Percentiles rank a stretch among this genome's conserved stretches.
These are phyloP conservation scores for Obba rivulosa DNA, from an alignment of 768 basidiomycete species.

Conservation along the genomic window DNA sequence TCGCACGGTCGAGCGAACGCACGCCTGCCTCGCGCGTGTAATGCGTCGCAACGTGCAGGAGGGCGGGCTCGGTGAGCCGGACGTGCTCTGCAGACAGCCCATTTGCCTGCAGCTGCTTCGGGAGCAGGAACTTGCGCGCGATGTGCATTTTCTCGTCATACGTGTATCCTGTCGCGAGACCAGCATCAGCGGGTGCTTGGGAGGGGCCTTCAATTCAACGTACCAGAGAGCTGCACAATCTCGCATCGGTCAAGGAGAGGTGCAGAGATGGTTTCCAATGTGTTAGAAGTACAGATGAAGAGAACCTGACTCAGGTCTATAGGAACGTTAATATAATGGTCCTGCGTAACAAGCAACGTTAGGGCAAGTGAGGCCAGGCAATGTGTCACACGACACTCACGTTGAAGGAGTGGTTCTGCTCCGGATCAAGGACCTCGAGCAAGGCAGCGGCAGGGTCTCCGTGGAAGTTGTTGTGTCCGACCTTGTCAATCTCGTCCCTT, in stretches of 20 bases:
- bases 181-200: not conserved
- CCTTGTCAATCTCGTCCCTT: conserved; percentile 90
- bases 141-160: conserved; percentile 91
- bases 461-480: conserved; percentile 82
- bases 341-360: conserved; percentile 36
- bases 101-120: conserved; percentile 81
- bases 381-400: conserved; percentile 32
- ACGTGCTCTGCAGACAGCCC: conserved; percentile 61
- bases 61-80: conserved; percentile 59
- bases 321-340: conserved; percentile 89
- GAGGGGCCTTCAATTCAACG: conserved; percentile 5
- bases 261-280: conserved; percentile 81
- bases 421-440: conserved; percentile 90
- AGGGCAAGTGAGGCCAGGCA: not conserved
- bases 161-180: conserved; percentile 60
- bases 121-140: conserved; percentile 79
- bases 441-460: conserved; percentile 90
- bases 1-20: conserved; percentile 80
- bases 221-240: conserved; percentile 73
- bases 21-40: conserved; percentile 94
- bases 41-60: conserved; percentile 67
- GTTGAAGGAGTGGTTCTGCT: conserved; percentile 83
- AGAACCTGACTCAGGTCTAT: conserved; percentile 84
- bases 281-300: conserved; percentile 91
- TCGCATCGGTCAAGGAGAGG: conserved; percentile 90